phyloP scores from a whole-genome alignment of 352 stramenopile genomes.

The Phytophthora boehmeriae region DNA sequence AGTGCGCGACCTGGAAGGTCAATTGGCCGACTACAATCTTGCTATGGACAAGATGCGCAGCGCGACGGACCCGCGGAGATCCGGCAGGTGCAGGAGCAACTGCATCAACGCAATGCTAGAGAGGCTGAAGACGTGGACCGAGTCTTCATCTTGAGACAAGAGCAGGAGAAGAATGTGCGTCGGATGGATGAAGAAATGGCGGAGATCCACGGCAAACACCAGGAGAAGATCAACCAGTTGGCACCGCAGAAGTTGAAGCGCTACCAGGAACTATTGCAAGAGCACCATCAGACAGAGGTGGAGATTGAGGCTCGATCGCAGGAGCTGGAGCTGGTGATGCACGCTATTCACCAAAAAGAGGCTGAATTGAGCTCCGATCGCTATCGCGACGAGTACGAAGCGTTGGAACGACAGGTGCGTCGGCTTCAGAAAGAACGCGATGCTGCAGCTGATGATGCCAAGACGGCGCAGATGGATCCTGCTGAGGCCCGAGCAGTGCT shows the following conservation, averaged over 20 bases:
- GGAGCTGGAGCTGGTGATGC: constrained; percentile 76
- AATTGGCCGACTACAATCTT: constrained; percentile 93
- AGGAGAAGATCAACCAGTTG: constrained; percentile 90
- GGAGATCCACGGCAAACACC: constrained; percentile 78
- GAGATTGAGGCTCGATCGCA: constrained; percentile 75
- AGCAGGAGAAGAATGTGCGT: constrained; percentile 70
- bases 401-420: constrained; percentile 69
- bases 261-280: constrained; percentile 78
- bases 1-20: constrained; percentile 89
- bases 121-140: constrained; percentile 89
- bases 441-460: constrained; percentile 80
- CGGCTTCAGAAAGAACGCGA: constrained; percentile 80
- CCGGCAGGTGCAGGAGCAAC: constrained; percentile 69
- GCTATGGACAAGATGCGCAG: constrained; percentile 92
- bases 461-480: constrained; percentile 89
- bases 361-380: constrained; percentile 70
- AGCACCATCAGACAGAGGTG: constrained; percentile 74
- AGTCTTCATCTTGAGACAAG: constrained; percentile 91
- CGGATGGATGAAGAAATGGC: constrained; percentile 81
- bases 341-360: constrained; percentile 79
- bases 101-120: constrained; percentile 75
- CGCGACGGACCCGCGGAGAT: constrained; percentile 68
- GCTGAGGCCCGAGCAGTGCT: constrained; percentile 83
- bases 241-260: constrained; percentile 84
- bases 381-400: constrained; percentile 79